Conservation (phyloP, 2,329 filamentous ascomycete species). For the Alternaria ventricosa region DNA sequence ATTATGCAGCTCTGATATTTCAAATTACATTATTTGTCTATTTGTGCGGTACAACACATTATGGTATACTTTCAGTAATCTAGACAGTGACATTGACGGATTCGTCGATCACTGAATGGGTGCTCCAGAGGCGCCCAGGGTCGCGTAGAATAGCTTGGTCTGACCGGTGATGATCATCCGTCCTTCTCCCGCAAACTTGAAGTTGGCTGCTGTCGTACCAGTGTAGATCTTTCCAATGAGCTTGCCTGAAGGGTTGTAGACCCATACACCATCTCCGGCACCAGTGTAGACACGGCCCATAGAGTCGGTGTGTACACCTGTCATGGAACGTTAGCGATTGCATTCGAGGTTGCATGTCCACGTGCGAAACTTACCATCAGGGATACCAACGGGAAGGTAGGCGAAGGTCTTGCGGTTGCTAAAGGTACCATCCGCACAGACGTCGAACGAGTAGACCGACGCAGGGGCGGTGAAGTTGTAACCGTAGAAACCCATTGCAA, state of each 20-base stretch:
- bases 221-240: conserved; percentile 51
- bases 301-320: conserved; percentile 30
- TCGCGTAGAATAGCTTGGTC: conserved; percentile 33
- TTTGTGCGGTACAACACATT: background rate
- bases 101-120: background rate
- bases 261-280: conserved; percentile 58
- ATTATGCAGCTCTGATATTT: background rate
- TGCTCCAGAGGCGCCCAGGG: conserved; percentile 25
- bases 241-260: conserved; percentile 55
- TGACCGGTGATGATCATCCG: conserved; percentile 34
- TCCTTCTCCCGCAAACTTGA: conserved; percentile 32
- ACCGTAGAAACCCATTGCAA: conserved; percentile 28
- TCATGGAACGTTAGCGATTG: conserved; percentile 3
- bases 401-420: conserved; percentile 33
- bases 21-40: background rate
- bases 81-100: background rate
- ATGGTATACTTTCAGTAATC: background rate
- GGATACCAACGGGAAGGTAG: conserved; percentile 23
- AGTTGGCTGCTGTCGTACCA: conserved; percentile 28
- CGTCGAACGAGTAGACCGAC: conserved; percentile 32
- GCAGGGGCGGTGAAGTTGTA: conserved; percentile 28
- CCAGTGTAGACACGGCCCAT: conserved; percentile 63
- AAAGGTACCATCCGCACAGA: conserved; percentile 26
- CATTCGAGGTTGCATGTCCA: background rate
- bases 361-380: conserved; percentile 21